Percentiles rank a stretch among this genome's conserved stretches.
These are phyloP conservation scores for Fusarium coffeatum DNA, from an alignment of 2,329 filamentous ascomycete genomes.

Conservation along the genomic window DNA sequence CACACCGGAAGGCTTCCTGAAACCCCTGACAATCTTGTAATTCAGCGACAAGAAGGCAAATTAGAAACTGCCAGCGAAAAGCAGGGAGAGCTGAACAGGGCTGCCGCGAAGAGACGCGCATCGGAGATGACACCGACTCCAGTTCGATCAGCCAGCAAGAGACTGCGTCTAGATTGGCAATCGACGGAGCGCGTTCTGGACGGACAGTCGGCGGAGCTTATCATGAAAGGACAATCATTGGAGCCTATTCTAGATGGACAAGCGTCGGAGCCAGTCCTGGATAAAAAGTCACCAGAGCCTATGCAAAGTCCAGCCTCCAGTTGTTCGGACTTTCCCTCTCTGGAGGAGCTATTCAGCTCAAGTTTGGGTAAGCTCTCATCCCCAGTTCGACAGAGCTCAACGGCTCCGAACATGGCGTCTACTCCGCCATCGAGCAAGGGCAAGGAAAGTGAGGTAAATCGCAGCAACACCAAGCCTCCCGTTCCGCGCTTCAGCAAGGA, in stretches of 20 bases:
- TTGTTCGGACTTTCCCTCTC: neutral
- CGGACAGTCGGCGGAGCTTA: neutral
- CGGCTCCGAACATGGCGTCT: no score
- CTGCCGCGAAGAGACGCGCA: neutral
- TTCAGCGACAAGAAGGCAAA: neutral
- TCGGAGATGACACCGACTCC: neutral
- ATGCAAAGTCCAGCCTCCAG: neutral
- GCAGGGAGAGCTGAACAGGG: neutral
- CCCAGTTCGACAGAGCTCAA: accelerated
- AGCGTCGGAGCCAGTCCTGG: neutral
- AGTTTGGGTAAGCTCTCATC: neutral
- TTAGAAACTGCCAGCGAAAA: neutral
- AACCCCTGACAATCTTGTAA: neutral
- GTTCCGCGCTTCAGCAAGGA: neutral
- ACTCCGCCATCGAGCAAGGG: neutral
- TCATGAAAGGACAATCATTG: neutral
- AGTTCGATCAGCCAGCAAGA: accelerated
- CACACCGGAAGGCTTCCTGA: no score
- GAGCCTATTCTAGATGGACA: neutral
- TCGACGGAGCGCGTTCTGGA: neutral
- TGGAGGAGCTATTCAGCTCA: neutral
- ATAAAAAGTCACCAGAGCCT: accelerated
- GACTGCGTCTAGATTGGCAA: neutral
- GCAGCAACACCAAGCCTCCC: accelerated
- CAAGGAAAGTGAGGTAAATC: accelerated